These are phyloP conservation scores for Cyberlindnera maclurae DNA, from an alignment of 805 yeast species.

Conservation along the genomic window DNA sequence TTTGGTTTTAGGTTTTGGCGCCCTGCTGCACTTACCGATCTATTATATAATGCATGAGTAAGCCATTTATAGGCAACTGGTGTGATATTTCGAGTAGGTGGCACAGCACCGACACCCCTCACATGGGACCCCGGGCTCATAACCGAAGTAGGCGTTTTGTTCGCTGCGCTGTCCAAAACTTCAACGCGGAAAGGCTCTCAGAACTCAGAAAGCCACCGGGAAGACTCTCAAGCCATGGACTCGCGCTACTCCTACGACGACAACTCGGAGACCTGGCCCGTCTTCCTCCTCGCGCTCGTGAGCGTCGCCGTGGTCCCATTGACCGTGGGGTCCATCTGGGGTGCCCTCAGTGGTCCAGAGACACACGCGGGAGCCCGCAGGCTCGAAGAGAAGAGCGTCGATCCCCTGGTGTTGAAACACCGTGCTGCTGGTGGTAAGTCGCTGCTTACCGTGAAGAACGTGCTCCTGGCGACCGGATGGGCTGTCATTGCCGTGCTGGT, in stretches of 20 bases:
- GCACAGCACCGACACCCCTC: too few species aligned
- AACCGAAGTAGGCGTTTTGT: too few species aligned
- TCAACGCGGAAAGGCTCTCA: not conserved
- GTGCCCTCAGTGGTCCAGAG: conserved; percentile 1
- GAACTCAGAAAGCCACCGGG: not conserved
- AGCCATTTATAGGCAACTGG: too few species aligned
- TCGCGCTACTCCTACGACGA: conserved; percentile 24
- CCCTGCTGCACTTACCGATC: too few species aligned
- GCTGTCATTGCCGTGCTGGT: conserved; percentile 30
- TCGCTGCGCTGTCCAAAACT: too few species aligned
- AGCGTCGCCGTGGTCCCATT: conserved; percentile 20
- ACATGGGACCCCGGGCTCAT: too few species aligned
- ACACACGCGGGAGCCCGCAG: not conserved
- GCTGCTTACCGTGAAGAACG: conserved; percentile 10
- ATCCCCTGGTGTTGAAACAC: conserved; percentile 7
- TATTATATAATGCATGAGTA: too few species aligned
- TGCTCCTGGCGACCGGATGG: conserved; percentile 23
- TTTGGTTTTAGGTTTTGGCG: too few species aligned
- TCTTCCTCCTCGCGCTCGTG: conserved; percentile 21
- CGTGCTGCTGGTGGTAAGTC: conserved; percentile 6
- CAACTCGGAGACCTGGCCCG: conserved; percentile 24
- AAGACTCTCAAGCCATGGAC: conserved; percentile 14
- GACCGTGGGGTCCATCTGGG: conserved; percentile 11
- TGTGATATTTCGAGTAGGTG: too few species aligned
- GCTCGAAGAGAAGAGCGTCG: conserved; percentile 5